Base-by-base conservation (phyloP, 2,329 filamentous ascomycete genomes). In the Hymenoscyphus occultus region DNA sequence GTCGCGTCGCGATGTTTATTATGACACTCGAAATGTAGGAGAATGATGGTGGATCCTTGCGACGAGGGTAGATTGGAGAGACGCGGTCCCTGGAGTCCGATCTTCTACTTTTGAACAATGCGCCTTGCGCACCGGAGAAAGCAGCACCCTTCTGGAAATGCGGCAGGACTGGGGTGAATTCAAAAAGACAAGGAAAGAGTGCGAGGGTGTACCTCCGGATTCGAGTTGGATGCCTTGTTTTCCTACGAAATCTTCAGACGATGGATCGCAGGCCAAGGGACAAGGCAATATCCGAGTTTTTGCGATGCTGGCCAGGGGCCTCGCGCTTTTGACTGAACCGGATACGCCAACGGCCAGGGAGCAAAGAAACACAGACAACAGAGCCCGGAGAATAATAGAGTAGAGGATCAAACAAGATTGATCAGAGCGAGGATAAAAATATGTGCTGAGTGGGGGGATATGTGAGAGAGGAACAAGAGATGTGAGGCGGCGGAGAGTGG, bases 161-260 rank as follows among this genome's bases (percentile, higher is more conserved):
- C 60, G 60, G 60, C 48, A 56, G 61, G 67, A 68, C 70, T 67
- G 64, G 54, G 61, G 61, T 19, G 14, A 19, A 48, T 7, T 35
- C 5, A 35, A 59, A 16, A 42, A 66, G 69, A 72, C 68, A 71
- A 69, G 71, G 70, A 69, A 73, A 72, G 61, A 70, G 68, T 59
- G 67, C 70, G 73, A 73, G 73, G 72, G 71, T 74, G 63, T 75
- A 74, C 70, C 73, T 75, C 72, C 69, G 70, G 72, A 69, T 71
- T 54, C 19, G 48, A 54, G 48, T 22, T 72, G 73, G 68, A 70
- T 65, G 70, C 73, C 72, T 74, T 72, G 72, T 69, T 71, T 70
- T 71, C 70, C 72, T 71, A 71, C 68, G 63, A 67, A 71, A 71
- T 71, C 65, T 64, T 66, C 65, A 65, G 63, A 66, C 63, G 65